Conservation (phyloP, 1,284 basidiomycete species). For the Athelia sp. region DNA sequence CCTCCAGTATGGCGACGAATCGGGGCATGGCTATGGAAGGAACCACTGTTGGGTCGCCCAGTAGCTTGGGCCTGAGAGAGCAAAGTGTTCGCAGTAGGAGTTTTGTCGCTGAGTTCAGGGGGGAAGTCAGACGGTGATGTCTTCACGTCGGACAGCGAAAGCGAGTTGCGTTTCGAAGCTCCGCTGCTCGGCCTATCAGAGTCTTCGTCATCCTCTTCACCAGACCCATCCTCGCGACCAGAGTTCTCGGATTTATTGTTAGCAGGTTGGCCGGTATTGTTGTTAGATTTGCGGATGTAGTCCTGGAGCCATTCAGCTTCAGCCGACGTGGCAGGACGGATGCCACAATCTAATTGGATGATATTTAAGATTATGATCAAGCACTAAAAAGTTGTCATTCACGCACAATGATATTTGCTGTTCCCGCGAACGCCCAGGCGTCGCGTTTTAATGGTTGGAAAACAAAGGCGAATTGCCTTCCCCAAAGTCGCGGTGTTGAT, state of each 20-base stretch:
- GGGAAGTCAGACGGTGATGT: constrained; percentile 39
- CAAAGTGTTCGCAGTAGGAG: constrained; percentile 72
- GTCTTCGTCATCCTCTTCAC: constrained; percentile 81
- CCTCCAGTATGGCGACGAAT: constrained; percentile 65
- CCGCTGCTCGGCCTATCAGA: constrained; percentile 68
- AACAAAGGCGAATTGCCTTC: constrained; percentile 89
- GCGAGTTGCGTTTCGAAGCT: constrained; percentile 68
- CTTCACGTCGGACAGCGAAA: constrained; percentile 63
- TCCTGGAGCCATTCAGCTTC: constrained; percentile 89
- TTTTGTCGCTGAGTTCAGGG: constrained; percentile 72
- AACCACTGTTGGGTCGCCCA: constrained; percentile 46
- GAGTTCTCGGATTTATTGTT: constrained; percentile 59
- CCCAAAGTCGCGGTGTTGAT: constrained; percentile 93
- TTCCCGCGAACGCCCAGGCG: constrained; percentile 88
- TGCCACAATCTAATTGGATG: constrained; percentile 70
- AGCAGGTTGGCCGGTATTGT: constrained; percentile 68
- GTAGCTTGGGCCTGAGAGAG: constrained; percentile 71
- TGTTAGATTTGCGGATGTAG: constrained; percentile 85
- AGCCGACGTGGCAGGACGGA: constrained; percentile 79
- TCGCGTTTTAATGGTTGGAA: constrained; percentile 90
- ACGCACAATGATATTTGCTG: constrained; percentile 88
- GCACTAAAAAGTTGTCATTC: constrained; percentile 26
- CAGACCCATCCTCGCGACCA: constrained; percentile 63
- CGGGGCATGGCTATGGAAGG: constrained; percentile 65
- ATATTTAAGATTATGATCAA: constrained; percentile 27